These are phyloP conservation scores for Saturnispora halmiae DNA, from an alignment of 805 yeast genomes.

Conservation along the genomic window DNA sequence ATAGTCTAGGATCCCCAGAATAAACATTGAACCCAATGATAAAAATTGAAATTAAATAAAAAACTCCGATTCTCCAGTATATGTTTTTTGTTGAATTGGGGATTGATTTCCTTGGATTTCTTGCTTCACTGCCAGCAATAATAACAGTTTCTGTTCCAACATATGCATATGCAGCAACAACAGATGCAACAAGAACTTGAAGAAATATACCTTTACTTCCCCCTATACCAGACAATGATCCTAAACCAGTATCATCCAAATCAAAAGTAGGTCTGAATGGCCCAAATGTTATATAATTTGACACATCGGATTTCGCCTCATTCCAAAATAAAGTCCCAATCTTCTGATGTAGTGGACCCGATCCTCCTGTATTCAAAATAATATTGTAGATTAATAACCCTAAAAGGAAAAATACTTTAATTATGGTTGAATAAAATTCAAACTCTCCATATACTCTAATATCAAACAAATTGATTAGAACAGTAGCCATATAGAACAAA, in stretches of 20 bases:
- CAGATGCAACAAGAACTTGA: constrained; percentile 50
- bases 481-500: constrained; percentile 40
- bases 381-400: constrained; percentile 55
- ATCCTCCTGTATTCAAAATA: constrained; percentile 52
- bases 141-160: constrained; percentile 78
- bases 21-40: constrained; percentile 64
- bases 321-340: constrained; percentile 73
- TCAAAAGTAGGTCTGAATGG: constrained; percentile 68
- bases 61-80: constrained; percentile 57
- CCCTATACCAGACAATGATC: constrained; percentile 46
- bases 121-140: constrained; percentile 80
- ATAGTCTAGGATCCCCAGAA: constrained; percentile 66
- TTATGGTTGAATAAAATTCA: constrained; percentile 52
- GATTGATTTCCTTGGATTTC: constrained; percentile 65
- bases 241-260: constrained; percentile 49
- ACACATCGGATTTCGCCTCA: constrained; percentile 38
- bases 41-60: constrained; percentile 60
- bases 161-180: constrained; percentile 65
- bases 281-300: constrained; percentile 48
- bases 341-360: constrained; percentile 33
- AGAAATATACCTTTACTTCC: constrained; percentile 55
- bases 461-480: constrained; percentile 51
- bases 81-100: constrained; percentile 72
- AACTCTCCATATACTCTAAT: constrained; percentile 69
- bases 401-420: constrained; percentile 46